Base-by-base conservation (phyloP, 208 protist species). In the Trypanosoma brucei region DNA sequence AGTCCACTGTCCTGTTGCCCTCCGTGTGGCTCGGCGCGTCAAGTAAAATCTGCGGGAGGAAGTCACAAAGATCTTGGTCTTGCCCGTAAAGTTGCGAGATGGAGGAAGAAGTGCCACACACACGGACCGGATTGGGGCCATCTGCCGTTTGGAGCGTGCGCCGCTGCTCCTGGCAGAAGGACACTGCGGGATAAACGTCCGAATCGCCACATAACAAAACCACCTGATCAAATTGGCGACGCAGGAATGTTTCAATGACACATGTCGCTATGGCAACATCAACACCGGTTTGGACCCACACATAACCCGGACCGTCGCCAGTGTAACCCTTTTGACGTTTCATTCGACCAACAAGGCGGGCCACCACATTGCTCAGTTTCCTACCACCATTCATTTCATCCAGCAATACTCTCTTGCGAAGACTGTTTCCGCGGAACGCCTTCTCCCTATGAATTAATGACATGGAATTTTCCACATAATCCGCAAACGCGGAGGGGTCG, bases 231-330 rank as follows among this genome's bases (percentile, higher is more conserved):
- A 83, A 92, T 65, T 84, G 78, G 11, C 62, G 72, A 62, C 91
- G 76, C 31, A 83, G 59, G 56, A 84, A 95, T 46, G 72, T 76
- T 55, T 92, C 81, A 40, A 95, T 83, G n/a, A 95, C 33, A 56
- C 77, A 79, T 8, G 84, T 86, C 40, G 88, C 76, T 7, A 86
- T 75, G 34, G 88, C 85, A 33, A 95, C 88, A 65, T 92, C 84
- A n/a, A 95, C 79, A 40, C 85, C 85, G 11, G 85, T 75, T 62
- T 92, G 84, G 63, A 91, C 86, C 86, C 88, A 95, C 58, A 92
- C 88, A 42, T 86, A 67, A 1, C 84, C 76, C 6, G 82, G 79
- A 5, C 86, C 84, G 61, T 91, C 82, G 33, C 67, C 73, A 31
- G 82, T 95, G 68, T 81, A 90, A 34, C 73, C 78, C 30, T 75